phyloP scores from a whole-genome alignment of 257 asterid genomes.

The Rubia yunnanensis region DNA sequence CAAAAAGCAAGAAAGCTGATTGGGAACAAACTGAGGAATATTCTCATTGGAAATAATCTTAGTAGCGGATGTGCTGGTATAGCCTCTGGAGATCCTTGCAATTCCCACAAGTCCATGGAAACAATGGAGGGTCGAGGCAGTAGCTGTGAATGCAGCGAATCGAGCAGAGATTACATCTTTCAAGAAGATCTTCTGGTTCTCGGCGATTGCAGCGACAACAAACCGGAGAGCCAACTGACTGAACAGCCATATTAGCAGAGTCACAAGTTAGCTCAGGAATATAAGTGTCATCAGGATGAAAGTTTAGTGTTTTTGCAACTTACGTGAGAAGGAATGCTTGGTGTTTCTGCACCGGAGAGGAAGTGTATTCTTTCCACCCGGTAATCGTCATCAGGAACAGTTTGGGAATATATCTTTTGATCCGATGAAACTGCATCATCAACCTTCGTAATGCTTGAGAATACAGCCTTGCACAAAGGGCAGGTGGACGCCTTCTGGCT shows the following conservation, averaged over 20 bases:
- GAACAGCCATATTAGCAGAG: conserved; percentile 7
- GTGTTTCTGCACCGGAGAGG: conserved; percentile 41
- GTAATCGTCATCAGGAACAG: conserved; percentile 39
- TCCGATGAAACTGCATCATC: conserved; percentile 62
- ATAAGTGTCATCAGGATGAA: neutral
- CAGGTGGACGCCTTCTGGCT: conserved; percentile 52
- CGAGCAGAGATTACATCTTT: conserved; percentile 45
- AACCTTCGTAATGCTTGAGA: conserved; percentile 60
- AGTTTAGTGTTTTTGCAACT: conserved; percentile 18
- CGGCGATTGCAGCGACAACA: conserved; percentile 51
- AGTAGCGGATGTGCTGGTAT: conserved; percentile 15
- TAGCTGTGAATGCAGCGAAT: conserved; percentile 48
- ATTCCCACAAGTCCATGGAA: conserved; percentile 66
- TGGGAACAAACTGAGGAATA: neutral
- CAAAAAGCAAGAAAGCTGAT: neutral
- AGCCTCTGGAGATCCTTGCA: conserved; percentile 69
- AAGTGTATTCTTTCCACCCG: conserved; percentile 35
- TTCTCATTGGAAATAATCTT: too few relatives aligned
- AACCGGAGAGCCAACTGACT: conserved; percentile 39
- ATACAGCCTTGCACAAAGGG: conserved; percentile 84
- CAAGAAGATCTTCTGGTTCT: conserved; percentile 82
- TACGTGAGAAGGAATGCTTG: conserved; percentile 35
- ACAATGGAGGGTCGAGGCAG: conserved; percentile 85
- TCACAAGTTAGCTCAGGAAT: neutral
- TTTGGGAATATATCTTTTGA: conserved; percentile 85